Base-by-base conservation (phyloP, 2,329 filamentous ascomycete genomes). In the Penicillium sp. region DNA sequence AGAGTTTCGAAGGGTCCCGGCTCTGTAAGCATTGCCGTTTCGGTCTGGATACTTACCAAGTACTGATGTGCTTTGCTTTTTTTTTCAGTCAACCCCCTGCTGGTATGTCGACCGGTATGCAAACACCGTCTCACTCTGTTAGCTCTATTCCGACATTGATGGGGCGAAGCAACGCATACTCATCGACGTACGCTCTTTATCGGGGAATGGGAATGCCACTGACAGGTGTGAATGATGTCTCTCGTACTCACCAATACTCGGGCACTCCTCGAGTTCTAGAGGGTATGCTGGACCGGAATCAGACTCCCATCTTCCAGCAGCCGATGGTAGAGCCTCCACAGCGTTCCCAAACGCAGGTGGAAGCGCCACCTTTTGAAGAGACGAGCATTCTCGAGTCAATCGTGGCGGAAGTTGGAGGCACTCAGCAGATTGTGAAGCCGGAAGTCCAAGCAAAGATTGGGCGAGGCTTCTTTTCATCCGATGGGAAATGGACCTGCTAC, bases 401-500 rank as follows among this genome's bases (percentile, higher is more conserved):
- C 24, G 54, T 72, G 28, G 66, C 66, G 8, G 63, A 60, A 28
- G 58, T 55, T 40, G 59, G 56, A 32, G 53, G 49, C 3, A 49
- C 54, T 8, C 55, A 59, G 42, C 67, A 70, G 38, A 73, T 76
- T 1, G 78, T 93, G 57, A 84, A 83, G 55, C 79, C 87, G 18
- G 85, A 88, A 12, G 88, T 95, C 55, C 78, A 84, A 27, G 88
- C 88, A 31, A 86, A 83, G 61, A 89, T 95, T 52, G 88, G 95
- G 67, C 95, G 95, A 62, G 90, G 90, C 0, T 95, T 95, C 72
- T 95, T 95, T 66, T 75, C 84, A 31, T 80, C 80, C 3, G 90
- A 95, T 47, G 78, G 81, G 15, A 88, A 91, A 60, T 95, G 89
- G 89, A 95, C 90, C 0, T 95, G 90, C 72, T 95, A 95, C 66